Evolutionary conservation across 306 rosid species (phyloP).

Genomic region (Vigna hirtella): DNA sequence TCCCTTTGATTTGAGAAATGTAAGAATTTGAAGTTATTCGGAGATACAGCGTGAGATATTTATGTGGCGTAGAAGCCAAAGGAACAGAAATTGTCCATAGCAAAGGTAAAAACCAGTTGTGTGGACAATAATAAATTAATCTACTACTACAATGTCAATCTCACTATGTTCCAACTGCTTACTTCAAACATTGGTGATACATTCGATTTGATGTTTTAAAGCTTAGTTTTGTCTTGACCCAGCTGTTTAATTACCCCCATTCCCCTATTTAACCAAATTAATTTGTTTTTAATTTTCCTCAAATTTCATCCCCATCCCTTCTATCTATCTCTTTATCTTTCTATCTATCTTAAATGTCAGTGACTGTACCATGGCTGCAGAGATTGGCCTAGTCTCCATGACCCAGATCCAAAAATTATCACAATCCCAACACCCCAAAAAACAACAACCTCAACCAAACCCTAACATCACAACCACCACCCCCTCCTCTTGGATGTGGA

Average conservation of each 20-base stretch:
- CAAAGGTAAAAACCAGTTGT: conserved; percentile 17
- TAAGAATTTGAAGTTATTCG: background rate
- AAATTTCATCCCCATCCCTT: conserved; percentile 48
- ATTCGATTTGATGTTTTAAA: conserved; percentile 58
- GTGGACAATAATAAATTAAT: background rate
- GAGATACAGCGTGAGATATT: conserved; percentile 14
- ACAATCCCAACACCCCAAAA: conserved; percentile 50
- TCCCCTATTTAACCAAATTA: conserved; percentile 52
- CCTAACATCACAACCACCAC: conserved; percentile 49
- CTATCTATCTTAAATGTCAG: conserved; percentile 69
- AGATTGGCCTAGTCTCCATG: conserved; percentile 70
- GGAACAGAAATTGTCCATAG: conserved; percentile 45
- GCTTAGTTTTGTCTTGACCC: conserved; percentile 65
- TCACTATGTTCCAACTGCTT: conserved; percentile 60
- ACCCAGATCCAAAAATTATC: conserved; percentile 61
- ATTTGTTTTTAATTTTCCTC: background rate
- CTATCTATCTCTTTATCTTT: background rate
- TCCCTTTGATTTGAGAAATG: background rate
- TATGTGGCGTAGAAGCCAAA: conserved; percentile 65
- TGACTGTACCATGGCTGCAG: conserved; percentile 70
- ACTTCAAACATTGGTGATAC: conserved; percentile 66
- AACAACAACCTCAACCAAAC: conserved; percentile 48
- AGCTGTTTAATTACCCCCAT: conserved; percentile 42
- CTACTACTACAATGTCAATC: conserved; percentile 24
- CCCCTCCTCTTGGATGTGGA: conserved; percentile 68